Evolutionary conservation across 2,329 filamentous ascomycete genomes (phyloP).

Genomic region (Immersiporthe knoxdaviesiana): DNA sequence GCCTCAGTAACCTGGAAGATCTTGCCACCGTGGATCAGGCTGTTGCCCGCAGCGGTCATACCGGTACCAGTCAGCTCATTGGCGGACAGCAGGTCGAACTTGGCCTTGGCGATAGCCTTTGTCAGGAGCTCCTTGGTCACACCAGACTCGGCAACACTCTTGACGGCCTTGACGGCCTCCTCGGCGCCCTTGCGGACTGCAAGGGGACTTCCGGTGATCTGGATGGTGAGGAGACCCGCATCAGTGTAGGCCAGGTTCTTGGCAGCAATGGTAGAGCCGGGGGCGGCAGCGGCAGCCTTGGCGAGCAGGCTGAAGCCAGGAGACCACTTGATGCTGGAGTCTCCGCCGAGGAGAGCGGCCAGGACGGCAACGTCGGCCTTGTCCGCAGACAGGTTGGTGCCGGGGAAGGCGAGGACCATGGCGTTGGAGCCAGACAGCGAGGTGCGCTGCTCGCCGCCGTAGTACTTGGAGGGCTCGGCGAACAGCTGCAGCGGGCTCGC

Average conservation of each 20-base stretch:
- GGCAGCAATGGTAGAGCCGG: constrained; percentile 71
- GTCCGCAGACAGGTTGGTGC: constrained; percentile 77
- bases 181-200: constrained; percentile 75
- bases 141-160: constrained; percentile 76
- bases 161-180: constrained; percentile 78
- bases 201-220: constrained; percentile 74
- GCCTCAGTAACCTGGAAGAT: constrained; percentile 82
- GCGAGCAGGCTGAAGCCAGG: constrained; percentile 88
- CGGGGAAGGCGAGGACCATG: constrained; percentile 89
- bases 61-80: constrained; percentile 78
- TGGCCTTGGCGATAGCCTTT: constrained; percentile 91
- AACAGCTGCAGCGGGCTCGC: constrained; percentile 58
- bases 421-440: constrained; percentile 74
- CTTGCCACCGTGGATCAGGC: constrained; percentile 79
- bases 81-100: constrained; percentile 85
- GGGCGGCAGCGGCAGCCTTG: constrained; percentile 71
- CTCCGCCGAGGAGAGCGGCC: constrained; percentile 83
- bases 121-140: constrained; percentile 83
- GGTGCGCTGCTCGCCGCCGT: constrained; percentile 91
- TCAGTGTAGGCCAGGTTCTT: constrained; percentile 89
- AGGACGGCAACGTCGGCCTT: constrained; percentile 92
- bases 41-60: constrained; percentile 81
- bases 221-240: constrained; percentile 84
- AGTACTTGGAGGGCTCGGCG: constrained; percentile 77
- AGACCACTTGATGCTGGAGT: constrained; percentile 94